Evolutionary conservation across 495 filamentous ascomycete genomes (phyloP).

Genomic region (Aspergillus nanangensis): DNA sequence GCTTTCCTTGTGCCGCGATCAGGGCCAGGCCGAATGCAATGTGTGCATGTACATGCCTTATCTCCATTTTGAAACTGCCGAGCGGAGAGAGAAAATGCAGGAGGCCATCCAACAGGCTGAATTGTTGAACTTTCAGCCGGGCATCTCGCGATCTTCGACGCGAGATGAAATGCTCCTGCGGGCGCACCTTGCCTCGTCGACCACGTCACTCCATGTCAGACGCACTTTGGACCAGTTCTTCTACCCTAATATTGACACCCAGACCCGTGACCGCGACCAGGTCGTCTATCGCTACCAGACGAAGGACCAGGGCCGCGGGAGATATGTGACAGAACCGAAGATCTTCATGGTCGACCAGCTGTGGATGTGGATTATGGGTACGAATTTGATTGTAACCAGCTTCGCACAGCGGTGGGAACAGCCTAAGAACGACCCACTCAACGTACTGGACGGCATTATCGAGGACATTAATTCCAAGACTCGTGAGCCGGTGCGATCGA

Average conservation of each 20-base stretch:
- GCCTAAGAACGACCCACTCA: conserved; percentile 62
- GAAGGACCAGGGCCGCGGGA: conserved; percentile 22
- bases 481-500: conserved; percentile 54
- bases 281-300: conserved; percentile 64
- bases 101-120: conserved; percentile 50
- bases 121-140: conserved; percentile 21
- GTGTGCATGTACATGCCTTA: conserved; percentile 67
- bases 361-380: conserved; percentile 68
- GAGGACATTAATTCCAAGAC: conserved; percentile 68
- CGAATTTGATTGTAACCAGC: conserved; percentile 60
- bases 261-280: conserved; percentile 61
- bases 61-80: conserved; percentile 61
- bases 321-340: conserved; percentile 49
- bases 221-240: conserved; percentile 69
- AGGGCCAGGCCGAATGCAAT: conserved; percentile 34
- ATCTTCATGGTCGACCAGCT: conserved; percentile 75
- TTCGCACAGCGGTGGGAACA: conserved; percentile 70
- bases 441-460: conserved; percentile 61
- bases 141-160: conserved; percentile 26
- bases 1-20: conserved; percentile 25
- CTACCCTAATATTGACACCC: conserved; percentile 67
- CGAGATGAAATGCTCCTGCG: conserved; percentile 61
- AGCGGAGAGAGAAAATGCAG: conserved; percentile 54
- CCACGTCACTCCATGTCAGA: conserved; percentile 58
- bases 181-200: conserved; percentile 51